Evolutionary conservation across 2,329 filamentous ascomycete species (phyloP), one percentile per base, ranked within the genome.

Genomic region (Apiospora sp.): DNA sequence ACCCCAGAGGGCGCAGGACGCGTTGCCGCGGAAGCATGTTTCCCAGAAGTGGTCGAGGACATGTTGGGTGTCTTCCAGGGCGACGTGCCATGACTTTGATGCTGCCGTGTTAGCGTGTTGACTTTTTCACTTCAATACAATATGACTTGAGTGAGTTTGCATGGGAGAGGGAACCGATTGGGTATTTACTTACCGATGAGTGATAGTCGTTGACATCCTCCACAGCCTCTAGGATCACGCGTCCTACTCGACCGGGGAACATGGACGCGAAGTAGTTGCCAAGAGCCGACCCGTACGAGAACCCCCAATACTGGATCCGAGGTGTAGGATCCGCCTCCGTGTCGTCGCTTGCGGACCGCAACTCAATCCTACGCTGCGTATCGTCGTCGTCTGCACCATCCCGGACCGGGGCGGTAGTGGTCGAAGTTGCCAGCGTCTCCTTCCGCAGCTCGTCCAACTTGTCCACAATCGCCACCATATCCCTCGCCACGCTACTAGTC

Each of bases 381-480:
- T 41, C 54, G 12, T 34, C 41, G n/a, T 24, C 22, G 5, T n/a
- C 67, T 4, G 16, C 2, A 6, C 8, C 54, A 6, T 0, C 5
- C 3, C 54, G 8, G 4, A 8, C 6, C 19, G 30, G 5, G 16
- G 4, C 30, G 12, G 34, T 22, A 10, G 8, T 27, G 44, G 5
- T 7, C 1, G 58, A 19, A n/a, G 13, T n/a, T 7, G 22, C 30
- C 6, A 34, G 46, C 24, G 72, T 72, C 27, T 37, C 14, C 4
- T 61, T 70, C 19, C 76, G 73, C 41, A 81, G 74, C 74, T 84
- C 82, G 19, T 83, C 81, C 27, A 84, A 74, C 72, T 80, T 80
- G 72, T 86, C 84, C n/a, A 85, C 76, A 44, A 86, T 84, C 73
- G 82, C 82, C 3, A 86, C 78, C 82, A 86, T 85, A 68, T 86